phyloP scores from a whole-genome alignment of 176 grass and related monocot species.

The Carex parvula region DNA sequence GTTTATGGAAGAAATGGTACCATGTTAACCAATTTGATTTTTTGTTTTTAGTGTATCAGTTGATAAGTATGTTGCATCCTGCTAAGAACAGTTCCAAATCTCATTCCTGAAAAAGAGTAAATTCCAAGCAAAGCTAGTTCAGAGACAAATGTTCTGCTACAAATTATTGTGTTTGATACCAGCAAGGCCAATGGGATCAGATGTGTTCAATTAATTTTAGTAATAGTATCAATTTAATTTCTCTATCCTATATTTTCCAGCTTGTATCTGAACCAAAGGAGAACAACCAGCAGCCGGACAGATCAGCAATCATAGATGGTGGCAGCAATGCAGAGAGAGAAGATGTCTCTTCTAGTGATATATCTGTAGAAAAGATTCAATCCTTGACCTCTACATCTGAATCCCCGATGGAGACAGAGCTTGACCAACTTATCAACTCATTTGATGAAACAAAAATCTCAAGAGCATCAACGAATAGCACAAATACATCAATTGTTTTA shows the following conservation, averaged over 20 bases:
- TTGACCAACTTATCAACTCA: slow-evolving; percentile 64
- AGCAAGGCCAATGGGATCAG: background rate
- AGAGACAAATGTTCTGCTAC: background rate
- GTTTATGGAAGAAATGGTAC: slow-evolving; percentile 57
- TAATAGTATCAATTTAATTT: background rate
- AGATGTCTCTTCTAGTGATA: background rate
- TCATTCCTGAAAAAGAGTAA: background rate
- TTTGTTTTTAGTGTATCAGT: background rate
- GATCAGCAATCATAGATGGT: background rate
- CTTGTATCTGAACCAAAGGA: slow-evolving; percentile 1
- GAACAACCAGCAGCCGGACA: background rate
- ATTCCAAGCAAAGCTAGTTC: background rate
- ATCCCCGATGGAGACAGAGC: slow-evolving; percentile 50
- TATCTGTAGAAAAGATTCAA: slow-evolving; percentile 25
- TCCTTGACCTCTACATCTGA: slow-evolving; percentile 11
- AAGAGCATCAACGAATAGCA: slow-evolving; percentile 6
- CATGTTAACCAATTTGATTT: background rate
- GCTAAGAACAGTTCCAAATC: background rate
- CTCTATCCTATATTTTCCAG: slow-evolving; percentile 22
- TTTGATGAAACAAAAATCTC: slow-evolving; percentile 47
- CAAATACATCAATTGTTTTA: background rate
- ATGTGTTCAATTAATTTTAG: background rate
- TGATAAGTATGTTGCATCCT: background rate
- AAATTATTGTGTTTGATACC: background rate
- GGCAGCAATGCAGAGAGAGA: background rate